phyloP scores from a whole-genome alignment of 140 eudicot species.

The Senecio squalidus region DNA sequence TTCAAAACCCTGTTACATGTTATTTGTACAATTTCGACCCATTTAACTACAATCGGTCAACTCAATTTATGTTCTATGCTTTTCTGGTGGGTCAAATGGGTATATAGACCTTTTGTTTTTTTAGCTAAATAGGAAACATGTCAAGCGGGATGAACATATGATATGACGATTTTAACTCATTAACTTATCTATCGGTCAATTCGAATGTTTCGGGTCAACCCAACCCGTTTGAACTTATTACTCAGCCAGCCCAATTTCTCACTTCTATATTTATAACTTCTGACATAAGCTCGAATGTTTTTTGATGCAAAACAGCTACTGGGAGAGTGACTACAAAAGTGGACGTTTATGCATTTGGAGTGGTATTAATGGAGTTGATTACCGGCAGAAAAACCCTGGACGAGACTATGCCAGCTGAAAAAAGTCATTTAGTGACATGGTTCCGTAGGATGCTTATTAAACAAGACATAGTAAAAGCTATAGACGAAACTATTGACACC shows the following conservation, averaged over 20 bases:
- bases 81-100: neutral
- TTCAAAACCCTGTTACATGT: neutral
- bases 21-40: neutral
- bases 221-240: too few species aligned
- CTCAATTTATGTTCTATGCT: neutral
- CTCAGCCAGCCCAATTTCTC: neutral
- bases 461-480: constrained; percentile 33
- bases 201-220: too few species aligned
- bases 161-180: too few species aligned
- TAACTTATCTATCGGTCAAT: too few species aligned
- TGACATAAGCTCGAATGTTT: neutral
- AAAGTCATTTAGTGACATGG: constrained; percentile 63
- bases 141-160: too few species aligned
- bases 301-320: constrained; percentile 38
- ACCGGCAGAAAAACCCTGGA: constrained; percentile 79
- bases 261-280: neutral
- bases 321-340: constrained; percentile 88
- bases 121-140: too few species aligned
- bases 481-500: constrained; percentile 43
- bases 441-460: constrained; percentile 44
- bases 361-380: constrained; percentile 73
- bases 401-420: constrained; percentile 55
- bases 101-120: too few species aligned
- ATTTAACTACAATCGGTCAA: neutral
- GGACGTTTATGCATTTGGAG: constrained; percentile 78